phyloP scores from a whole-genome alignment of 1,284 basidiomycete species.

The Pseudozyma tsukubaensis region DNA sequence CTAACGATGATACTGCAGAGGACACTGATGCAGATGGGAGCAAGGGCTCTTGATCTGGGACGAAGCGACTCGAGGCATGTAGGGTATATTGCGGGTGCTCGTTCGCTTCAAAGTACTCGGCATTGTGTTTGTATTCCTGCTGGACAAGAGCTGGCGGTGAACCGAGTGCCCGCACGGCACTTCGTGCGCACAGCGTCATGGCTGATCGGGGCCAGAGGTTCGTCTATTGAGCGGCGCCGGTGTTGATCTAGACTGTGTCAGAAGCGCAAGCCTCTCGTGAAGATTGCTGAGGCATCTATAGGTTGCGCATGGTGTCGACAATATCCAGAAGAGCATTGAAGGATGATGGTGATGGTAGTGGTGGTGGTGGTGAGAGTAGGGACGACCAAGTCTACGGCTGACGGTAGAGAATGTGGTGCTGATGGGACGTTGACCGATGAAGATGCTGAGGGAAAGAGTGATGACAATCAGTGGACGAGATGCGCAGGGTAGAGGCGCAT shows the following conservation, averaged over 20 bases:
- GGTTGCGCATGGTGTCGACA: too few species aligned
- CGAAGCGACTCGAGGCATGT: conserved; percentile 5
- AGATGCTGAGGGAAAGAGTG: too few species aligned
- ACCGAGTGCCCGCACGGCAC: conserved; percentile 19
- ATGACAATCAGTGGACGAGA: too few species aligned
- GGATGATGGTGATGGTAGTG: too few species aligned
- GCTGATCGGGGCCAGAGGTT: not conserved
- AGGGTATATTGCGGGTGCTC: conserved; percentile 15
- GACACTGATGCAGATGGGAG: conserved; percentile 1
- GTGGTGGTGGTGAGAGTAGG: too few species aligned
- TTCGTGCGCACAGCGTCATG: conserved; percentile 30
- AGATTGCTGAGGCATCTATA: not conserved
- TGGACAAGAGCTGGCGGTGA: conserved; percentile 14
- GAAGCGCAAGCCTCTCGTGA: not conserved
- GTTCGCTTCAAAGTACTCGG: conserved; percentile 18
- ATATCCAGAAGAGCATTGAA: too few species aligned
- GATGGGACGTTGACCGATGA: too few species aligned
- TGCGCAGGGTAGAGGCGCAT: too few species aligned
- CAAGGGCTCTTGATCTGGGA: conserved; percentile 20
- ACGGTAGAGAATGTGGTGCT: too few species aligned
- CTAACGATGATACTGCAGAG: not conserved
- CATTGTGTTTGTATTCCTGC: conserved; percentile 21
- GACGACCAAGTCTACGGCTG: too few species aligned
- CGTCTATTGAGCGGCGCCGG: not conserved
- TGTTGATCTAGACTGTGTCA: not conserved